phyloP scores from a whole-genome alignment of 305 asterid species.

The Solanum hybrid region DNA sequence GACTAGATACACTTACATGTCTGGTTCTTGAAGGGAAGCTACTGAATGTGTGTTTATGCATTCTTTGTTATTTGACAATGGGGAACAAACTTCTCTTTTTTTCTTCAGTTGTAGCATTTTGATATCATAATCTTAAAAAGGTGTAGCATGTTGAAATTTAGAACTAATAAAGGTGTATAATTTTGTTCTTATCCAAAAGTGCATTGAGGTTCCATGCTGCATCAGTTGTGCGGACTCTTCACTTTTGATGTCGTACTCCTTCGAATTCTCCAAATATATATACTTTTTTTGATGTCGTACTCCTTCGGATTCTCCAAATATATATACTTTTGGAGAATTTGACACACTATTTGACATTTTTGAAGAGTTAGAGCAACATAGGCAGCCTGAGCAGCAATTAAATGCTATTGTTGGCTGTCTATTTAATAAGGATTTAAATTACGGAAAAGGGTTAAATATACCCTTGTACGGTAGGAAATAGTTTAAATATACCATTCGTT shows the following conservation, averaged over 20 bases:
- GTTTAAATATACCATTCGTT: no score
- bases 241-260: background rate
- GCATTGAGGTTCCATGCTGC: background rate
- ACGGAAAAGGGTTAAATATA: no score
- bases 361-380: background rate
- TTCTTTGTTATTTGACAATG: background rate
- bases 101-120: conserved; percentile 1
- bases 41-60: background rate
- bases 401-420: background rate
- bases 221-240: background rate
- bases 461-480: no score
- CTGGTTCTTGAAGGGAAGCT: conserved; percentile 64
- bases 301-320: background rate
- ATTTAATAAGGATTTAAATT: background rate
- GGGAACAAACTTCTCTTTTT: background rate
- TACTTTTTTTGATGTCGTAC: background rate
- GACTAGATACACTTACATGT: conserved; percentile 92
- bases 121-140: background rate
- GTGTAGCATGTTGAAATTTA: background rate
- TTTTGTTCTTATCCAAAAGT: background rate
- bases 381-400: background rate
- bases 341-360: background rate
- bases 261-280: background rate
- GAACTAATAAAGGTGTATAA: background rate
- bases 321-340: background rate